Percentiles rank a stretch among this genome's conserved stretches.
Evolutionary conservation across 208 protist species (phyloP).

Genomic region (Leptomonas seymouri): DNA sequence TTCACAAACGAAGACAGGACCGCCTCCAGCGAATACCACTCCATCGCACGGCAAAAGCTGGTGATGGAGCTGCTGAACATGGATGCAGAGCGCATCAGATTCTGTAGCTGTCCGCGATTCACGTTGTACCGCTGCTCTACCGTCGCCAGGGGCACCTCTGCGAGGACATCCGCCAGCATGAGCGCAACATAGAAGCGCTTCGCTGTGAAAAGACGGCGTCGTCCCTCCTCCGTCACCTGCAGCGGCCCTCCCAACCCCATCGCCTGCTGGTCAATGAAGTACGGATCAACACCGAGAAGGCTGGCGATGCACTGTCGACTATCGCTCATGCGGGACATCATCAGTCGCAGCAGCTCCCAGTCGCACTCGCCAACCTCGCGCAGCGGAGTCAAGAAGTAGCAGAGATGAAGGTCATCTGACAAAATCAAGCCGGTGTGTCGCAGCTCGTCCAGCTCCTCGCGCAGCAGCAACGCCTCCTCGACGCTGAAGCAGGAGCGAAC

Average conservation of each 20-base stretch:
- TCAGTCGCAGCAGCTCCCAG: conserved; percentile 67
- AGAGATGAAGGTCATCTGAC: conserved; percentile 89
- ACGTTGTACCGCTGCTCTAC: conserved; percentile 80
- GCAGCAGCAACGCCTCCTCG: conserved; percentile 77
- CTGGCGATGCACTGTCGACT: conserved; percentile 79
- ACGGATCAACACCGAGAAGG: conserved; percentile 76
- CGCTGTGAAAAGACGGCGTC: conserved; percentile 61
- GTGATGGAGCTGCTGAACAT: conserved; percentile 91
- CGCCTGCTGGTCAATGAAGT: conserved; percentile 70
- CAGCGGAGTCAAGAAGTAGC: conserved; percentile 90
- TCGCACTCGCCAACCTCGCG: conserved; percentile 73
- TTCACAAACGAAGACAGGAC: conserved; percentile 87
- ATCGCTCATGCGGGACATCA: conserved; percentile 71
- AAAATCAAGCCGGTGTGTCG: conserved; percentile 79
- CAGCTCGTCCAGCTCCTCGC: conserved; percentile 70
- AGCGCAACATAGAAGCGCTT: conserved; percentile 91
- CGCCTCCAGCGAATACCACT: conserved; percentile 89
- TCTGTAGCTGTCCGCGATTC: conserved; percentile 84
- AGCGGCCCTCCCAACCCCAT: conserved; percentile 54
- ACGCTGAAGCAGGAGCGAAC: conserved; percentile 85
- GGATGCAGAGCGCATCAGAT: conserved; percentile 76
- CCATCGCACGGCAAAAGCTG: conserved; percentile 88
- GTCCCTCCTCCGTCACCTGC: conserved; percentile 37
- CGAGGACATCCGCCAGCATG: conserved; percentile 85
- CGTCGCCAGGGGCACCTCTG: conserved; percentile 69